Base-by-base conservation (phyloP, 148 eudicot genomes). In the Nepenthes mirabilis region DNA sequence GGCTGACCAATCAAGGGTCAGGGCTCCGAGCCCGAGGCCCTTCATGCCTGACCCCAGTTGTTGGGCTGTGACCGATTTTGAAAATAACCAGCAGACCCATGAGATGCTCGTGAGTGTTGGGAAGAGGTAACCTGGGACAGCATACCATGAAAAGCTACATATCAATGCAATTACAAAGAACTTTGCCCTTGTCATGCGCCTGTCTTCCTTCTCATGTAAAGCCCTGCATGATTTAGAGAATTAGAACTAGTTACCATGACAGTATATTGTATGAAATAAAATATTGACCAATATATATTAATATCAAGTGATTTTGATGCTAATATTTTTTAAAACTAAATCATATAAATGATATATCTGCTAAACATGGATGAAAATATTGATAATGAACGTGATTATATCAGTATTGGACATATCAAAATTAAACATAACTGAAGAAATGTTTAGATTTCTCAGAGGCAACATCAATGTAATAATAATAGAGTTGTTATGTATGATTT, bases 31-130 rank as follows among this genome's bases (percentile, higher is more conserved):
- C 6, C 97, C 97, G 23, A 87, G 89, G 33, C 97, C 97, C 47
- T 56, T 72, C 83, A 91, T 78, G 60, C 97, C 97, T 0, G 97
- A 91, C 1, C 97, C 97, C 7, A 91, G 36, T 70, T 91, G 97
- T 50, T 91, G 97, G 48, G 91, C 95, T 11, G 91, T 90, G 52
- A 90, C 86, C 36, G 97, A 90, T 57, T 74, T 74, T 60, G 91
- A 74, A 73, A 82, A 90, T 54, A 74, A 72, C 95, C 95, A 90
- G 61, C 97, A 90, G 33, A 90, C 66, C 91, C 95, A 90, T 56
- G 97, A 90, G 68, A 90, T 71, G 77, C 84, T 84, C 7, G 89
- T 79, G 52, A 90, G 72, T 14, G 97, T 82, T 36, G 91, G 11
- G 75, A 90, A 87, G 49, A 90, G 80, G 76, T 84, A 90, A 9